Conservation (phyloP, 352 stramenopile genomes). For the Globisporangium recalcitrans region DNA sequence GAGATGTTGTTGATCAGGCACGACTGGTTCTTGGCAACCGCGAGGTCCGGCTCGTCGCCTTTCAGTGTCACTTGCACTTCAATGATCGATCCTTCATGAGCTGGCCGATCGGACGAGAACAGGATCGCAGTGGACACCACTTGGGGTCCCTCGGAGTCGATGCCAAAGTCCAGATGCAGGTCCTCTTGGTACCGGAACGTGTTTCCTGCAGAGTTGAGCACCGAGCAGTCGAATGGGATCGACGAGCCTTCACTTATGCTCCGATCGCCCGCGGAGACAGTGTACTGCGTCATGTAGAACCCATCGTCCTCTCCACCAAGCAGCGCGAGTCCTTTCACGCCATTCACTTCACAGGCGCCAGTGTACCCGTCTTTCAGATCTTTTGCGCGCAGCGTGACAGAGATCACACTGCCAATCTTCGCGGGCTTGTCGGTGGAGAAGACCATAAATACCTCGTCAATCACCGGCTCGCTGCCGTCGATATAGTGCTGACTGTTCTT, state of each 20-base stretch:
- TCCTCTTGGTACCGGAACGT: conserved; percentile 32
- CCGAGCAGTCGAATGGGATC: conserved; percentile 38
- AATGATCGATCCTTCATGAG: conserved; percentile 60
- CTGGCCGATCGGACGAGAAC: conserved; percentile 53
- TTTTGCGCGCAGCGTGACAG: conserved; percentile 39
- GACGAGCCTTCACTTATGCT: conserved; percentile 26
- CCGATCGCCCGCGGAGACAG: conserved; percentile 32
- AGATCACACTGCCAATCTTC: conserved; percentile 50
- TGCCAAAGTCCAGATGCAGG: conserved; percentile 40
- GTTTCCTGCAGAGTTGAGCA: conserved; percentile 39
- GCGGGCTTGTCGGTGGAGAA: conserved; percentile 59
- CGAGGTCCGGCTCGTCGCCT: conserved; percentile 35
- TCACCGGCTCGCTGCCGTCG: conserved; percentile 29
- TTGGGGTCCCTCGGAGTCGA: conserved; percentile 43
- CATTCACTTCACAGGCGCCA: conserved; percentile 46
- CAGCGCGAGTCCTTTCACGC: conserved; percentile 32
- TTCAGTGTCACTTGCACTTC: conserved; percentile 48
- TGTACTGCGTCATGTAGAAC: conserved; percentile 70
- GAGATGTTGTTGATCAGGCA: conserved; percentile 63
- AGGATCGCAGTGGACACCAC: conserved; percentile 40
- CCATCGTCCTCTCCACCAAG: conserved; percentile 44
- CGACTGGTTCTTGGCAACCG: conserved; percentile 27
- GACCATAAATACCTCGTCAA: conserved; percentile 50
- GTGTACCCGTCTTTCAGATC: conserved; percentile 40
- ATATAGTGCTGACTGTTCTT: conserved; percentile 23